A percentile compares a stretch with the other conserved stretches of the same genome.
phyloP scores from a whole-genome alignment of 139 green algal species.

The Haematococcus lacustris region DNA sequence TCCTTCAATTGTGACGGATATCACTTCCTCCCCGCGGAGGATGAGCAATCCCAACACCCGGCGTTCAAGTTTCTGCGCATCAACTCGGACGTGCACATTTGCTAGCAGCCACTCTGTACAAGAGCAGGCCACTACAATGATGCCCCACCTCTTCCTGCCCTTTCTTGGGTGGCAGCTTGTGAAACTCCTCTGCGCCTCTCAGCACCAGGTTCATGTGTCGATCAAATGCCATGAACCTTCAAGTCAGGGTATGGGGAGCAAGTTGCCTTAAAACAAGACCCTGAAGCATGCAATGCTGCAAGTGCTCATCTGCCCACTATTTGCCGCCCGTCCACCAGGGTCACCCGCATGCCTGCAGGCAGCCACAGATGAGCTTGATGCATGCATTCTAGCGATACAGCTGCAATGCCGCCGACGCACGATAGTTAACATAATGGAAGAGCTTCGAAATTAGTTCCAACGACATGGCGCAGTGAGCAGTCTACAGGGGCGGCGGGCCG shows the following conservation, averaged over 20 bases:
- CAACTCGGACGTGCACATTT: not conserved
- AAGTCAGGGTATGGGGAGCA: too few species aligned
- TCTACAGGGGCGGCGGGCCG: too few species aligned
- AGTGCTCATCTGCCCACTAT: constrained; percentile 85
- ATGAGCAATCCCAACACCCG: constrained; percentile 92
- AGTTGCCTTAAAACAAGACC: too few species aligned
- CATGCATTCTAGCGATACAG: too few species aligned
- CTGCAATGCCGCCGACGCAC: too few species aligned
- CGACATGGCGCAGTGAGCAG: too few species aligned
- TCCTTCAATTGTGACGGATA: constrained; percentile 92
- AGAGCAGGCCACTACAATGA: not conserved
- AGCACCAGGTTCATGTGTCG: constrained; percentile 98
- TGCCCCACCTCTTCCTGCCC: constrained; percentile 70
- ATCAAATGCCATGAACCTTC: too few species aligned
- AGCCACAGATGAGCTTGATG: too few species aligned
- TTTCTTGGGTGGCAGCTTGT: constrained; percentile 93
- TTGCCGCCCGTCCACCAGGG: constrained; percentile 76
- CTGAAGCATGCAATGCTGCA: too few species aligned
- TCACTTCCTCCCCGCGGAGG: constrained; percentile 89
- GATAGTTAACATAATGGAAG: too few species aligned
- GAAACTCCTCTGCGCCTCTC: constrained; percentile 91
- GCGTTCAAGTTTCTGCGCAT: constrained; percentile 74
- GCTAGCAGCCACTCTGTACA: not conserved
- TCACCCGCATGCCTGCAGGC: constrained; percentile 81
- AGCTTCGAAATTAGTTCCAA: too few species aligned